Conservation (phyloP, 2,329 filamentous ascomycete species). For the Aaosphaeria arxii region DNA sequence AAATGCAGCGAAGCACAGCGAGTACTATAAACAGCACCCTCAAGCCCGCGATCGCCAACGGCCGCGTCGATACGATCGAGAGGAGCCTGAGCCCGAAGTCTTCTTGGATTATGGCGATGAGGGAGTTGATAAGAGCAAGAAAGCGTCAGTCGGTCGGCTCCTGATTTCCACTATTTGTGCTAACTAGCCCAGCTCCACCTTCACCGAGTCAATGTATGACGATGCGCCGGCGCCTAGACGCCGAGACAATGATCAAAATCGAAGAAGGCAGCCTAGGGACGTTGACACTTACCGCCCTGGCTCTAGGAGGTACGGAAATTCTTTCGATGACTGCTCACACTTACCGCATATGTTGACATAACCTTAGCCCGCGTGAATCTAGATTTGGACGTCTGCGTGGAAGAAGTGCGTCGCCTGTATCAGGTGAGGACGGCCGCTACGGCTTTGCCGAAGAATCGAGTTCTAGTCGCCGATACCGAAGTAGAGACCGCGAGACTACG, state of each 20-base stretch:
- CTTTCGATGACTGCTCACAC: background rate
- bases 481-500: constrained; percentile 27
- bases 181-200: constrained; percentile 40
- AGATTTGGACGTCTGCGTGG: constrained; percentile 52
- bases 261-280: constrained; percentile 16
- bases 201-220: constrained; percentile 80
- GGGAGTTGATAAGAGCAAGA: constrained; percentile 6
- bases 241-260: constrained; percentile 11
- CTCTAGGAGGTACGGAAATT: constrained; percentile 18
- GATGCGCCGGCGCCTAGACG: constrained; percentile 46
- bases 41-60: constrained; percentile 64
- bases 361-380: constrained; percentile 21
- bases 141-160: background rate
- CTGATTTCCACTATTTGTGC: constrained; percentile 6
- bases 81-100: constrained; percentile 55
- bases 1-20: constrained; percentile 75
- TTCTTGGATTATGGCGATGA: constrained; percentile 27
- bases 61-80: background rate
- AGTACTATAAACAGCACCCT: constrained; percentile 90
- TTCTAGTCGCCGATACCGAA: constrained; percentile 42
- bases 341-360: background rate
- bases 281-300: constrained; percentile 32
- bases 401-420: constrained; percentile 58
- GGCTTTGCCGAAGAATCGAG: constrained; percentile 49
- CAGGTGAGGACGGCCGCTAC: constrained; percentile 46